phyloP scores from a whole-genome alignment of 2,329 filamentous ascomycete genomes.

The Parascedosporium putredinis region DNA sequence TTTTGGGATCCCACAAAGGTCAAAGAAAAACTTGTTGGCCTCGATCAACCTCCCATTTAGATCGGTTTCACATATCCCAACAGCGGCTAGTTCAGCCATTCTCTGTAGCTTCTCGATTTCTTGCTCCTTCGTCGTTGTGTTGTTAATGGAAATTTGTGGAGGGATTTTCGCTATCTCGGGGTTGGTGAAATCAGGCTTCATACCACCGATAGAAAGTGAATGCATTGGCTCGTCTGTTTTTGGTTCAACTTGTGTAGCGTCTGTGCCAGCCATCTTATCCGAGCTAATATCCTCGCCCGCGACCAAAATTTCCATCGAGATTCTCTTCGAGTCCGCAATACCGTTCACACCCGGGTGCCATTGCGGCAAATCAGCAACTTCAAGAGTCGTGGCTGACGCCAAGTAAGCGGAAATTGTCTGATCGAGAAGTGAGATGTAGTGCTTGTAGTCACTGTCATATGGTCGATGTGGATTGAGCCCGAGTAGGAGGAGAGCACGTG shows the following conservation, averaged over 20 bases:
- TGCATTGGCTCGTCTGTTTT: not conserved
- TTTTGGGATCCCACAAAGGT: slow-evolving; percentile 38
- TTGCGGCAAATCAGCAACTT: not conserved
- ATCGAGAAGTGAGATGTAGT: slow-evolving; percentile 47
- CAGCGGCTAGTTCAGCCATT: slow-evolving; percentile 42
- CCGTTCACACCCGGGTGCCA: not conserved
- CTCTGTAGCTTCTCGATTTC: slow-evolving; percentile 42
- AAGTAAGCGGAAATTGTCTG: slow-evolving; percentile 7
- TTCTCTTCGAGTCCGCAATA: slow-evolving; percentile 51
- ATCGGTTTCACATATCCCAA: slow-evolving; percentile 45
- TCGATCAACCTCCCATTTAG: slow-evolving; percentile 37
- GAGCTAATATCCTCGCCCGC: slow-evolving; percentile 57
- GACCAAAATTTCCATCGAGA: slow-evolving; percentile 66
- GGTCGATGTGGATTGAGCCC: slow-evolving; percentile 61
- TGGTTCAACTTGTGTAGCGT: not conserved
- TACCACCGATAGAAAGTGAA: not conserved
- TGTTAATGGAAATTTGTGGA: not conserved
- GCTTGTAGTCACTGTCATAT: slow-evolving; percentile 62
- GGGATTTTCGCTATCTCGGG: not conserved
- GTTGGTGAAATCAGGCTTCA: not conserved
- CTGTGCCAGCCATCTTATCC: not conserved
- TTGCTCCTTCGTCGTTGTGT: slow-evolving; percentile 25
- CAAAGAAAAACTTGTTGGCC: slow-evolving; percentile 43
- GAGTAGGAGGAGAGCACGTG: slow-evolving; percentile 58
- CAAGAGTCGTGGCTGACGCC: slow-evolving; percentile 5